phyloP scores from a whole-genome alignment of 768 basidiomycete species.

The Mycena vitilis region DNA sequence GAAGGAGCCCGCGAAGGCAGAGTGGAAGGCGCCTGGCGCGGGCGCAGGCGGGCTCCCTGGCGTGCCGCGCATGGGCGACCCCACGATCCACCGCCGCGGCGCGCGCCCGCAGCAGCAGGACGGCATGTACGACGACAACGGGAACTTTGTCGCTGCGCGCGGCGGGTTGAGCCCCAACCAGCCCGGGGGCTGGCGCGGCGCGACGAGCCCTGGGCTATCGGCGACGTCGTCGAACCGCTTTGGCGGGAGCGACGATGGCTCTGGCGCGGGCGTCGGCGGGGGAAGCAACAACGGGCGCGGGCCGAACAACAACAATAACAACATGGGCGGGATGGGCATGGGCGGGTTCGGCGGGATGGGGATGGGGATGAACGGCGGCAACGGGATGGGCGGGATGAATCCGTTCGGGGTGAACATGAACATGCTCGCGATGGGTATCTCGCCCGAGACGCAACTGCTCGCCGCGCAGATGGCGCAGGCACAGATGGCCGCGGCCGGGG shows the following conservation, averaged over 20 bases:
- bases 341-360: conserved; percentile 73
- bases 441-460: conserved; percentile 86
- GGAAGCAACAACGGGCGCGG: conserved; percentile 41
- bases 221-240: conserved; percentile 60
- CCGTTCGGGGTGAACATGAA: conserved; percentile 78
- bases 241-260: conserved; percentile 58
- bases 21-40: conserved; percentile 42
- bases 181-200: conserved; percentile 55
- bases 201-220: conserved; percentile 64
- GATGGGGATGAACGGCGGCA: conserved; percentile 56
- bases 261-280: conserved; percentile 33
- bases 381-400: conserved; percentile 65
- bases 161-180: conserved; percentile 49
- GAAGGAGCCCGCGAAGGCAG: conserved; percentile 32
- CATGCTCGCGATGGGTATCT: conserved; percentile 85
- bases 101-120: conserved; percentile 58
- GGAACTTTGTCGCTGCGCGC: conserved; percentile 52
- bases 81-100: conserved; percentile 70
- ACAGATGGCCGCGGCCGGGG: conserved; percentile 40
- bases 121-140: conserved; percentile 57
- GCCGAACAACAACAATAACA: conserved; percentile 56
- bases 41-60: conserved; percentile 51
- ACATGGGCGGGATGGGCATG: conserved; percentile 66
- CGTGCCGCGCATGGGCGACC: conserved; percentile 94
- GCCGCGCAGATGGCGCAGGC: conserved; percentile 82